Evolutionary conservation across 2,329 filamentous ascomycete species (phyloP).

Genomic region (Neodidymelliopsis sp.): DNA sequence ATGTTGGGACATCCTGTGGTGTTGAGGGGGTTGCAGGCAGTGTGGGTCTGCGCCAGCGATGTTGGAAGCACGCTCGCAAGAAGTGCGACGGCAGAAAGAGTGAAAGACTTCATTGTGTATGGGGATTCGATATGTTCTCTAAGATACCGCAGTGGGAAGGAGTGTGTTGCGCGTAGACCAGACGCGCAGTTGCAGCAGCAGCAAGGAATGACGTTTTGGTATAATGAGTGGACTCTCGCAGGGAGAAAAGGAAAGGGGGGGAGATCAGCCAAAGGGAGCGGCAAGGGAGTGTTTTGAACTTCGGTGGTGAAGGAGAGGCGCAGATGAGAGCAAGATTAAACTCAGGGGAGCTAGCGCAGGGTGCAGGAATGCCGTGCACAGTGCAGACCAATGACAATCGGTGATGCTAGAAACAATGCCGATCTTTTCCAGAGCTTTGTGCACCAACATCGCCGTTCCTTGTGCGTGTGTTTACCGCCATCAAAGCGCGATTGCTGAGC

Average conservation of each 20-base stretch:
- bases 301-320: slow-evolving; percentile 33
- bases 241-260: slow-evolving; percentile 25
- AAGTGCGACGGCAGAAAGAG: slow-evolving; percentile 48
- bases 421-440: slow-evolving; percentile 20
- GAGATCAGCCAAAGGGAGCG: slow-evolving; percentile 28
- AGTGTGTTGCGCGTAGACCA: slow-evolving; percentile 48
- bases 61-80: slow-evolving; percentile 52
- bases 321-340: slow-evolving; percentile 32
- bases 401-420: slow-evolving; percentile 26
- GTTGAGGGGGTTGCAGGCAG: slow-evolving; percentile 79
- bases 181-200: slow-evolving; percentile 37
- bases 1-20: slow-evolving; percentile 71
- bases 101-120: slow-evolving; percentile 40
- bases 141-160: slow-evolving; percentile 25
- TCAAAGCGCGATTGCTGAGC: neutral
- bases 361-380: slow-evolving; percentile 23
- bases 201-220: slow-evolving; percentile 29
- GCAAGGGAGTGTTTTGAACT: slow-evolving; percentile 37
- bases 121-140: slow-evolving; percentile 5
- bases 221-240: slow-evolving; percentile 43
- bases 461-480: slow-evolving; percentile 2
- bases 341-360: slow-evolving; percentile 25
- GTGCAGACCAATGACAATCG: slow-evolving; percentile 14
- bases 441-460: slow-evolving; percentile 6
- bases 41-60: slow-evolving; percentile 74